Percentiles rank a stretch among this genome's conserved stretches.
Conservation (phyloP, 2,329 filamentous ascomycete species). For the Colletotrichum phormii region DNA sequence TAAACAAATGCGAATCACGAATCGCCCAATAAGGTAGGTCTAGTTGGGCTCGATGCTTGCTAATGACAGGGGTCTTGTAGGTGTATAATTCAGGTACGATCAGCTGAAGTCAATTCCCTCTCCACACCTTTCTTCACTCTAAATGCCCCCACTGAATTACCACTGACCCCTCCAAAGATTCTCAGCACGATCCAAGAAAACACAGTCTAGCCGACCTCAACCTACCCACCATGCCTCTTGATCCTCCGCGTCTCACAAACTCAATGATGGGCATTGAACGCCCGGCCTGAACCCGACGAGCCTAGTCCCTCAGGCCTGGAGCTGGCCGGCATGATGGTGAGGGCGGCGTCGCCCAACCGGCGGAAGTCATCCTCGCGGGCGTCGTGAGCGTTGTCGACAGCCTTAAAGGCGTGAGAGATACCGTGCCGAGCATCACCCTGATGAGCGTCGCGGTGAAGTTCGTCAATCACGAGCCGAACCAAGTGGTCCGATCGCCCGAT, state of each 20-base stretch:
- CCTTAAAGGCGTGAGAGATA: not conserved
- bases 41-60: not conserved
- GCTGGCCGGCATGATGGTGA: not conserved
- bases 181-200: not conserved
- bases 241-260: not conserved
- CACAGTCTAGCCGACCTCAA: not conserved
- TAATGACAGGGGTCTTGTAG: not conserved
- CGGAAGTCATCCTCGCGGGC: not conserved
- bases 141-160: not conserved
- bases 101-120: not conserved
- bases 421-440: not conserved
- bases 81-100: not conserved
- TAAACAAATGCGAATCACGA: not conserved
- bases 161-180: not conserved
- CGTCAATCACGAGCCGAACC: not conserved
- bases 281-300: not conserved
- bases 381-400: not conserved
- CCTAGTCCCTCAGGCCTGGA: not conserved
- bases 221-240: not conserved
- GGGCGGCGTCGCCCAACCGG: not conserved
- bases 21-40: too few species aligned
- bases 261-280: not conserved
- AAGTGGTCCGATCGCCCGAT: not conserved
- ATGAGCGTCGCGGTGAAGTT: not conserved
- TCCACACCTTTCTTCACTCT: not conserved